phyloP scores from a whole-genome alignment of 495 filamentous ascomycete genomes.

The Neurospora sp. region DNA sequence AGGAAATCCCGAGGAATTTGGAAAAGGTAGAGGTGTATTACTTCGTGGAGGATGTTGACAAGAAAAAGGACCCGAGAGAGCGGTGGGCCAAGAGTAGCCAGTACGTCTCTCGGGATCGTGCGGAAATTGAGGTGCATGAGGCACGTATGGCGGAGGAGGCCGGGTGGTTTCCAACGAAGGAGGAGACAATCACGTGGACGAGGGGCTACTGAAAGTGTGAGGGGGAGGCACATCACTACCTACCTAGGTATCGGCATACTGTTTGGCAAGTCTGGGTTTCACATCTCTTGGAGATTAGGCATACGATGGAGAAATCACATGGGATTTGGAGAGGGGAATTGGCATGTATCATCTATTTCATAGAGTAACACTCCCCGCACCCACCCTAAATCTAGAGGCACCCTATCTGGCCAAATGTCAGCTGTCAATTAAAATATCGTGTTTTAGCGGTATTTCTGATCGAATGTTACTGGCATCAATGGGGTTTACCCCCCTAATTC shows the following conservation, averaged over 20 bases:
- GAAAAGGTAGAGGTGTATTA: background rate
- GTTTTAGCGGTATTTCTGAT: too few relatives aligned
- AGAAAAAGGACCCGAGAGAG: background rate
- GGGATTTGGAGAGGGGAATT: background rate
- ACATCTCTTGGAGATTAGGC: background rate
- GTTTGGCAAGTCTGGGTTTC: background rate
- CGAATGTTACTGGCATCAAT: too few relatives aligned
- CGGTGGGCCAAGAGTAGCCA: background rate
- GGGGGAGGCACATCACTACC: background rate
- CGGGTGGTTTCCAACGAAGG: background rate
- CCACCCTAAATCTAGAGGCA: too few relatives aligned
- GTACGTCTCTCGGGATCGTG: background rate
- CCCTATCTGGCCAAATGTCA: too few relatives aligned
- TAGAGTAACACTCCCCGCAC: too few relatives aligned
- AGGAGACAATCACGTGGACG: background rate
- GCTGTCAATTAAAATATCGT: too few relatives aligned
- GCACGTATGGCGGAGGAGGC: rapidly evolving
- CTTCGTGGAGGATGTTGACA: background rate
- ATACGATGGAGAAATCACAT: background rate
- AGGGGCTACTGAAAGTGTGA: background rate
- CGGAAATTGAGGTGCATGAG: background rate
- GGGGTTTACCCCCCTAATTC: too few relatives aligned
- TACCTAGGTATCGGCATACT: background rate
- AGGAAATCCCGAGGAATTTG: background rate
- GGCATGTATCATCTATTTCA: too few relatives aligned